Evolutionary conservation across 2,329 filamentous ascomycete genomes (phyloP).

Genomic region (Neophaeococcomyces aloes): DNA sequence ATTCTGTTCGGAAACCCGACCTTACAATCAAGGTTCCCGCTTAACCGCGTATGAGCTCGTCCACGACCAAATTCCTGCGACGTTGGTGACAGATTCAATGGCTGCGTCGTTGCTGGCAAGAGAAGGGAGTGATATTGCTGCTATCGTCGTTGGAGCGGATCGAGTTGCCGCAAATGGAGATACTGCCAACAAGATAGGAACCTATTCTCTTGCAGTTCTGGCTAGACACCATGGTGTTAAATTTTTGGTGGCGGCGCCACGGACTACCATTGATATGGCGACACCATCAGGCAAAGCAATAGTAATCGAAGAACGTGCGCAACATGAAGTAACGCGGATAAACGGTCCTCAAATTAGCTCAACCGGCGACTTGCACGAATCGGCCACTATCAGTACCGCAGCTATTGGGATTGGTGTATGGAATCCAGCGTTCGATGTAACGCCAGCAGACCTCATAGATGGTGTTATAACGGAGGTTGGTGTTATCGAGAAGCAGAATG

Average conservation of each 20-base stretch:
- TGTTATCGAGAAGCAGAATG: slow-evolving; percentile 65
- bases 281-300: slow-evolving; percentile 71
- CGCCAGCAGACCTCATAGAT: slow-evolving; percentile 78
- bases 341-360: slow-evolving; percentile 63
- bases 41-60: slow-evolving; percentile 95
- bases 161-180: slow-evolving; percentile 93
- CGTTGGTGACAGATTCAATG: slow-evolving; percentile 94
- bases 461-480: slow-evolving; percentile 89
- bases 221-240: slow-evolving; percentile 80
- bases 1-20: slow-evolving; percentile 92
- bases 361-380: slow-evolving; percentile 49
- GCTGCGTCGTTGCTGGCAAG: slow-evolving; percentile 66
- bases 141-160: slow-evolving; percentile 89
- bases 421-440: slow-evolving; percentile 97
- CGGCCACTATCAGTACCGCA: slow-evolving; percentile 69
- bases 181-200: slow-evolving; percentile 97
- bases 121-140: slow-evolving; percentile 57
- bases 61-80: slow-evolving; percentile 82
- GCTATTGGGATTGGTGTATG: slow-evolving; percentile 69
- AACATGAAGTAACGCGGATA: slow-evolving; percentile 73
- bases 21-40: slow-evolving; percentile 94
- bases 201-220: slow-evolving; percentile 83
- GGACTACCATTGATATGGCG: slow-evolving; percentile 81
- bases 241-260: slow-evolving; percentile 88
- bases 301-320: slow-evolving; percentile 77